These are phyloP conservation scores for Trichocladium antarcticum DNA, from an alignment of 495 filamentous ascomycete species.

Conservation along the genomic window DNA sequence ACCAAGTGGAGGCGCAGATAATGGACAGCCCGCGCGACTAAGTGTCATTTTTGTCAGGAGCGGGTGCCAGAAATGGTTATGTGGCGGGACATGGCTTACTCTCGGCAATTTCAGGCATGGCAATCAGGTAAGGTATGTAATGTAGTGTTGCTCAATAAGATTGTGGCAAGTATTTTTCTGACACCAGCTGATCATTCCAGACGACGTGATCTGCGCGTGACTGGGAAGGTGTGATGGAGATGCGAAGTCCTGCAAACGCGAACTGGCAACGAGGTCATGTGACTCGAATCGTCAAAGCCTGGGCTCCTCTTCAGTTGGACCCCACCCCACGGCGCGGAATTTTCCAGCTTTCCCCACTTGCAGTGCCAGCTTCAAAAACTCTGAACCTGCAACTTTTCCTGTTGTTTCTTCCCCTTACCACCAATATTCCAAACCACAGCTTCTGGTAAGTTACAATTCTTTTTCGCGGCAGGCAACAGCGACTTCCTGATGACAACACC, in stretches of 20 bases:
- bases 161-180: too few relatives aligned
- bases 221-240: not conserved
- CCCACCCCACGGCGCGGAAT: conserved; percentile 12
- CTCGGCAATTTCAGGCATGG: conserved; percentile 84
- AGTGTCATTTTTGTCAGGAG: conserved; percentile 2
- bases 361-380: conserved; percentile 25
- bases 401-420: conserved; percentile 6
- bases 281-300: not conserved
- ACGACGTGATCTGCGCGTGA: not conserved
- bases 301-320: not conserved
- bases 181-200: not conserved
- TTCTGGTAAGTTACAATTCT: conserved; percentile 21
- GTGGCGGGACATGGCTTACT: conserved; percentile 27
- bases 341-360: conserved; percentile 21
- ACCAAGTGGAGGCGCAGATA: conserved; percentile 71
- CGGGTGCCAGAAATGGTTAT: not conserved
- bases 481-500: conserved; percentile 45
- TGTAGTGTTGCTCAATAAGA: too few relatives aligned
- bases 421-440: conserved; percentile 12
- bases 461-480: conserved; percentile 7
- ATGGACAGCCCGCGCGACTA: conserved; percentile 74
- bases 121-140: too few relatives aligned
- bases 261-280: conserved; percentile 18
- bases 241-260: conserved; percentile 10
- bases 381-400: conserved; percentile 13